Evolutionary conservation across 2,329 filamentous ascomycete species (phyloP).

Genomic region (Xylaria multiplex): DNA sequence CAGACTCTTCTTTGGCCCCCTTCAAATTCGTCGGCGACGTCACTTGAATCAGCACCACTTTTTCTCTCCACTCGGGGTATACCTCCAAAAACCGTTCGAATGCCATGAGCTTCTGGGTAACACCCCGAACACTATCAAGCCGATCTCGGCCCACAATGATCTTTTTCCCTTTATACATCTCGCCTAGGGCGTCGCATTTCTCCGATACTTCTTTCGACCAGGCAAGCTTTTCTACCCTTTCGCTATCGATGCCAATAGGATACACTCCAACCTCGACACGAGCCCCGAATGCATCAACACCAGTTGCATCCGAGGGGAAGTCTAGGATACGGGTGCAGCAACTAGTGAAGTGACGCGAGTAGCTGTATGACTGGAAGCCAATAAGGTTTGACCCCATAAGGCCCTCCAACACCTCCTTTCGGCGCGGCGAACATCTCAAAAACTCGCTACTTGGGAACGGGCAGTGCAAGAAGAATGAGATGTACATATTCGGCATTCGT

Average conservation of each 20-base stretch:
- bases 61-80: slow-evolving; percentile 90
- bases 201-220: slow-evolving; percentile 76
- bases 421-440: slow-evolving; percentile 84
- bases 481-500: slow-evolving; percentile 86
- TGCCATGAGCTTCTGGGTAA: slow-evolving; percentile 94
- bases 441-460: slow-evolving; percentile 98
- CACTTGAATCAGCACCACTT: slow-evolving; percentile 93
- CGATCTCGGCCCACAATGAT: slow-evolving; percentile 94
- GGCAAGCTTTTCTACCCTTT: slow-evolving; percentile 77
- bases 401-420: slow-evolving; percentile 91
- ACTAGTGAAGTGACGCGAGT: slow-evolving; percentile 92
- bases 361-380: slow-evolving; percentile 95
- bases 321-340: slow-evolving; percentile 91
- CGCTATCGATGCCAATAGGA: slow-evolving; percentile 93
- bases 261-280: slow-evolving; percentile 93
- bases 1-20: slow-evolving; percentile 78
- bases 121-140: slow-evolving; percentile 90
- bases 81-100: slow-evolving; percentile 92
- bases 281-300: slow-evolving; percentile 88
- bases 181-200: slow-evolving; percentile 76
- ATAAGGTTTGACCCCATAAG: slow-evolving; percentile 92
- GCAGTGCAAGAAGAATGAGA: slow-evolving; percentile 92
- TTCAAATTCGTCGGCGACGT: slow-evolving; percentile 87
- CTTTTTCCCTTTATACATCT: slow-evolving; percentile 87
- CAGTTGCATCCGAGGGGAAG: slow-evolving; percentile 86